Evolutionary conservation across 306 rosid species (phyloP).

Genomic region (Cucurbita argyrosperma): DNA sequence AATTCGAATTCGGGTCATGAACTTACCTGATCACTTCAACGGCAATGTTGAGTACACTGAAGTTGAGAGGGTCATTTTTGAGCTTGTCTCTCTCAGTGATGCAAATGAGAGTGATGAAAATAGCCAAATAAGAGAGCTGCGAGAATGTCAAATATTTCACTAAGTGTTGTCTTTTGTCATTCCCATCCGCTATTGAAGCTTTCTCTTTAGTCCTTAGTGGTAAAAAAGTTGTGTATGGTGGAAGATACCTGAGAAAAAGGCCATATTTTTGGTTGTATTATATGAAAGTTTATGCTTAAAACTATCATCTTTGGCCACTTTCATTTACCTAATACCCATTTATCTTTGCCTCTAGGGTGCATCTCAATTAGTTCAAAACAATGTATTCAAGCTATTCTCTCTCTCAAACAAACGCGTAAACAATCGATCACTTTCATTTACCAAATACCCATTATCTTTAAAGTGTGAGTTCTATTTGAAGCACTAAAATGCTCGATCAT

Average conservation of each 20-base stretch:
- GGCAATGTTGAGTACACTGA: constrained; percentile 39
- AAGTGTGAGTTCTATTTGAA: neutral
- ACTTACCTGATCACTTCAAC: constrained; percentile 41
- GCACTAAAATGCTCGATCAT: neutral
- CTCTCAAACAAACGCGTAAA: neutral
- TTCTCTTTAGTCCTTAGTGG: constrained; percentile 13
- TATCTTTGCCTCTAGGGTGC: too few species aligned
- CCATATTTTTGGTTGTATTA: too few species aligned
- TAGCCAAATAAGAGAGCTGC: constrained; percentile 38
- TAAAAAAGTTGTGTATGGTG: constrained; percentile 35
- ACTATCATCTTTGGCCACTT: too few species aligned
- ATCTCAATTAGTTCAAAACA: neutral
- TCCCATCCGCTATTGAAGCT: neutral
- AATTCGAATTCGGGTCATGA: neutral
- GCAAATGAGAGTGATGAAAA: constrained; percentile 48
- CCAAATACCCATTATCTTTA: neutral
- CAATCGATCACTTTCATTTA: neutral
- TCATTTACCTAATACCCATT: too few species aligned
- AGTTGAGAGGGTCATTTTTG: constrained; percentile 61
- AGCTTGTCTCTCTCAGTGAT: constrained; percentile 45
- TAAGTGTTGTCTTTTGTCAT: neutral
- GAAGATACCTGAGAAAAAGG: constrained; percentile 38
- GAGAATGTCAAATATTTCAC: constrained; percentile 33
- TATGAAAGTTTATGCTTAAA: too few species aligned
- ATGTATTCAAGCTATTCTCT: neutral